Percentiles rank a stretch among this genome's conserved stretches.
phyloP scores from a whole-genome alignment of 2,329 filamentous ascomycete genomes.

The Aureobasidium sp. region DNA sequence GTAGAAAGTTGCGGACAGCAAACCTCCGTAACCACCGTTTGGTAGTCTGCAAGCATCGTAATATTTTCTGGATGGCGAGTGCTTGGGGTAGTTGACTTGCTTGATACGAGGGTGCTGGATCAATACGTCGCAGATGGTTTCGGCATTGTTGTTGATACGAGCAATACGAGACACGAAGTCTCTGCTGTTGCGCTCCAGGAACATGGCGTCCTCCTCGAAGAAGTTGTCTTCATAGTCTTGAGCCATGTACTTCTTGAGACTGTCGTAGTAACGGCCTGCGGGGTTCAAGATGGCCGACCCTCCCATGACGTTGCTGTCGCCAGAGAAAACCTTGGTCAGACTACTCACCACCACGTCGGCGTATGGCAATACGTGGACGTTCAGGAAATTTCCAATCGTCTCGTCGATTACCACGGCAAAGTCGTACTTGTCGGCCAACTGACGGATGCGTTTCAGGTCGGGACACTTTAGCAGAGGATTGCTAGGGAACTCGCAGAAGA shows the following conservation, averaged over 20 bases:
- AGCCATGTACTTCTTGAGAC: conserved; percentile 63
- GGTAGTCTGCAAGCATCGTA: conserved; percentile 75
- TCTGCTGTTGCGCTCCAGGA: conserved; percentile 92
- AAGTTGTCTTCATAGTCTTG: conserved; percentile 71
- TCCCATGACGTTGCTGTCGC: conserved; percentile 97
- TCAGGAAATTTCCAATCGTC: conserved; percentile 93
- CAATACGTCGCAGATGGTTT: conserved; percentile 71
- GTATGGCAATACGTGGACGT: conserved; percentile 83
- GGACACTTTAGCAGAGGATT: conserved; percentile 85
- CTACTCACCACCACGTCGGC: conserved; percentile 92
- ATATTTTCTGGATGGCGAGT: conserved; percentile 57
- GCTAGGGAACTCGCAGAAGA: conserved; percentile 93
- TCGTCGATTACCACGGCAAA: conserved; percentile 93
- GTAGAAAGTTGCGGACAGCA: conserved; percentile 79
- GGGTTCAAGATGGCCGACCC: conserved; percentile 62
- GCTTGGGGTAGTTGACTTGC: conserved; percentile 80
- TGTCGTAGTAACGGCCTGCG: conserved; percentile 60
- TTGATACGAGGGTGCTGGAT: conserved; percentile 51
- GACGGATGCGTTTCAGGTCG: conserved; percentile 72
- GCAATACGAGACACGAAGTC: conserved; percentile 80
- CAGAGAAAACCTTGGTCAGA: conserved; percentile 94
- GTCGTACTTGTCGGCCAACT: conserved; percentile 71
- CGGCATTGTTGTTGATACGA: conserved; percentile 78
- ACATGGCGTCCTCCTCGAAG: conserved; percentile 90
- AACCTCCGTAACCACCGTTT: conserved; percentile 77